Base-by-base conservation (phyloP, 257 asterid species). In the Solanum medicagineum region DNA sequence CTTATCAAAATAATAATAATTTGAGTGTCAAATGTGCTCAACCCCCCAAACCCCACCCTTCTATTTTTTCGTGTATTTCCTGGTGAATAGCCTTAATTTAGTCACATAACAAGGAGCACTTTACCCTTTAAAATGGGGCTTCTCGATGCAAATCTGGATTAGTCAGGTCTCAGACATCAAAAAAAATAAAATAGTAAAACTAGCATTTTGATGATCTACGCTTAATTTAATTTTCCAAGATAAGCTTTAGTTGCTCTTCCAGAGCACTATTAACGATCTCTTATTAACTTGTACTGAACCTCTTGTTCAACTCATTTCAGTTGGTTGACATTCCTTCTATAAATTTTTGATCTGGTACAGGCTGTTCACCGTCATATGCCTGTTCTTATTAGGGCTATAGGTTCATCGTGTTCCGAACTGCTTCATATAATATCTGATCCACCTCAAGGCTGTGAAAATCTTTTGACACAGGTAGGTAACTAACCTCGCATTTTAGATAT, bases 301-400 rank as follows among this genome's bases (percentile, higher is more conserved):
- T 44, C 53, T 81, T 36, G 24, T 54, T 42, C 60, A 12, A n/a
- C 77, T 53, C 47, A 12, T 40, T 49, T 26, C 56, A 44, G 62
- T 85, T 73, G 81, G 36, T n/a, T 45, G 57, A 79, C 83, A 79
- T 26, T 26, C 66, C 66, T 53, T 29, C 14, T 29, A 53, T 79
- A 69, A 84, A 19, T 42, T 24, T 79, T 24, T 84, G 55, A 54
- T 53, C 80, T 19, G 49, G 19, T 92, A 88, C 87, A 97, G 99
- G 99, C 96, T 84, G 94, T 97, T 87, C 95, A 92, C 93, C 98
- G 98, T 82, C 99, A 97, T 91, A 90, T 94, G 81, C 92, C 93
- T 84, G 87, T 92, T 88, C 94, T 97, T 82, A 86, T 92, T 85
- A 93, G 98, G 92, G 90, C 97, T 70, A 87, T 93, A 83, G 98